Percentiles rank a stretch among this genome's conserved stretches.
Evolutionary conservation across 225 moss, liverwort and hornwort species (phyloP).

Genomic region (Thuidium tamariscinum): DNA sequence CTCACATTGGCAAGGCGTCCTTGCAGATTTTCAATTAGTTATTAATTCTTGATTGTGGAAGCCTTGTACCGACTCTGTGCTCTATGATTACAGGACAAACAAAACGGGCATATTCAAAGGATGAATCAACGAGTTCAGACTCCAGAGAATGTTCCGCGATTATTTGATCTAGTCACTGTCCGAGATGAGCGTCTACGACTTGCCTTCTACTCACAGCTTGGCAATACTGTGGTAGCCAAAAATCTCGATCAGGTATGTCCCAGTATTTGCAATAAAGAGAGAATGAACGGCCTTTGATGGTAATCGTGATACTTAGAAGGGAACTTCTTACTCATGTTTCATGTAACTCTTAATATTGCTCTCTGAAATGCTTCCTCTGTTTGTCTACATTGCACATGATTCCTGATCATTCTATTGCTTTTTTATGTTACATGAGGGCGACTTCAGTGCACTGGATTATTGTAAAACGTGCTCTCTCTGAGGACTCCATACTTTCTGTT

Average conservation of each 20-base stretch:
- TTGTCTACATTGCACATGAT: background rate
- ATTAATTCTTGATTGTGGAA: background rate
- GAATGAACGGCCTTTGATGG: background rate
- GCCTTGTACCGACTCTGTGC: background rate
- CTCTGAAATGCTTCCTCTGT: background rate
- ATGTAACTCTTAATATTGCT: background rate
- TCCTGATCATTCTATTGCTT: background rate
- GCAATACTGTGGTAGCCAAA: constrained; percentile 87
- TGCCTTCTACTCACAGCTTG: constrained; percentile 82
- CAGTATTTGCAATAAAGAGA: background rate
- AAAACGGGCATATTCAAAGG: constrained; percentile 51
- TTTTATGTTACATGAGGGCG: background rate
- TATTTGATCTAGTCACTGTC: constrained; percentile 86
- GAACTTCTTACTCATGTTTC: background rate
- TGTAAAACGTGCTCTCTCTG: background rate
- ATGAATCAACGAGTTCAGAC: constrained; percentile 77
- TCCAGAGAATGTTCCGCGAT: constrained; percentile 81
- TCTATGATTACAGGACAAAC: constrained; percentile 67
- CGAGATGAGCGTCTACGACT: constrained; percentile 75
- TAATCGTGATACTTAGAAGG: background rate
- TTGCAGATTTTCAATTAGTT: background rate
- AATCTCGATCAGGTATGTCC: constrained; percentile 76
- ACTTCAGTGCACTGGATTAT: background rate
- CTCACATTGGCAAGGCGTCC: background rate
- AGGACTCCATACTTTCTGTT: background rate